Base-by-base conservation (phyloP, 352 stramenopile species). In the Globisporangium paddicum region DNA sequence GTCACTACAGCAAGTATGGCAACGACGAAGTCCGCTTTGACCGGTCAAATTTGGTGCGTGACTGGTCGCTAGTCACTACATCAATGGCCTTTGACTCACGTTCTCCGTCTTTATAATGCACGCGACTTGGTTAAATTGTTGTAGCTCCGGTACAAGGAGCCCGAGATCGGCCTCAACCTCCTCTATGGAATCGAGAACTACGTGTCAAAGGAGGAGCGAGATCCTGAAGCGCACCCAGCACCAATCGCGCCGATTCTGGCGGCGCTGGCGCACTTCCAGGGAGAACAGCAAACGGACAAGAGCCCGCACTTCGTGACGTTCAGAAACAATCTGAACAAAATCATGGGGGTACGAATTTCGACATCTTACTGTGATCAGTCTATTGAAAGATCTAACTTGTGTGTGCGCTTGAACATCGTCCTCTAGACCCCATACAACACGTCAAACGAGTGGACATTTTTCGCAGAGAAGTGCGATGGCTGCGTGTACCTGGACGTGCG, bases 311-410 rank as follows among this genome's bases (percentile, higher is more conserved):
- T 93, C 48, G 66, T 90, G 52, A 93, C 77, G 34, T 93, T 69
- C 48, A 68, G 83, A 35, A 93, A 93, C 69, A 90, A 93, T 55
- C 57, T 93, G 41, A 93, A 93, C 75, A 93, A 90, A 47, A 89
- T 93, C 56, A 77, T 93, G 53, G 77, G 76, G 4, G 83, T 93
- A 57, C 35, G 64, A 38, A 38, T n/a, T 73, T 6, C 28, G 4
- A 30, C n/a, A 18, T 23, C 40, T 23, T 44, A 19, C 11, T 30
- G 21, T 16, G n/a, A 26, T n/a, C 45, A 19, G 28, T 55, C n/a
- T 54, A 6, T 34, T 41, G 16, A 44, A n/a, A 14, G 26, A 6
- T 28, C 38, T 44, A 44, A 44, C 16, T 14, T 44, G 16, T 9
- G 11, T 44, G 3, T 19, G 37, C 21, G 37, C 2, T 44, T 21